Conservation (phyloP, 2,329 filamentous ascomycete species). For the Chaetomium strumarium region DNA sequence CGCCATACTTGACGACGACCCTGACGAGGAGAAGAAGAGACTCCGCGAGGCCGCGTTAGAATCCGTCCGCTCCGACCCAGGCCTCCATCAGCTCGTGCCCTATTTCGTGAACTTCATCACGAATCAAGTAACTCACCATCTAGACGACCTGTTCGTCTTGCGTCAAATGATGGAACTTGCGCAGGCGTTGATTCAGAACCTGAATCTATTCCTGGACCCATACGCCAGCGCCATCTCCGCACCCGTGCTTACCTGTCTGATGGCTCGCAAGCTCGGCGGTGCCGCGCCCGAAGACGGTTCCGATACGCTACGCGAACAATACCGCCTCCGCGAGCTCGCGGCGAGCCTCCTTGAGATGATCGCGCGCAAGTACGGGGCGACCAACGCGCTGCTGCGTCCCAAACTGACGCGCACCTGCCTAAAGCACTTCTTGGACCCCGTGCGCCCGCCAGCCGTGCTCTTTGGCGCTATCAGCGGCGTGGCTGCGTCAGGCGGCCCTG, state of each 20-base stretch:
- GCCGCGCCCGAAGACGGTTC: conserved; percentile 39
- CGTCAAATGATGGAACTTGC: conserved; percentile 90
- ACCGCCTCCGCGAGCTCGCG: conserved; percentile 76
- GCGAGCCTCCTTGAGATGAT: conserved; percentile 77
- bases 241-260: conserved; percentile 83
- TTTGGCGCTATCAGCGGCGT: conserved; percentile 85
- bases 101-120: conserved; percentile 96
- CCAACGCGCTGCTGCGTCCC: conserved; percentile 75
- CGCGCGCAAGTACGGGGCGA: conserved; percentile 71
- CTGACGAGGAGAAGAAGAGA: conserved; percentile 65
- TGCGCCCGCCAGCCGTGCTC: conserved; percentile 74
- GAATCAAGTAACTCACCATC: conserved; percentile 89
- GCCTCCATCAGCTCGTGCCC: conserved; percentile 88
- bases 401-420: conserved; percentile 90
- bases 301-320: conserved; percentile 57
- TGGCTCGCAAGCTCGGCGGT: conserved; percentile 72
- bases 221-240: conserved; percentile 63
- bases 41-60: conserved; percentile 80
- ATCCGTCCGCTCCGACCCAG: conserved; percentile 81
- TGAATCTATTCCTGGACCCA: conserved; percentile 64
- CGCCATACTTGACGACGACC: conserved; percentile 81
- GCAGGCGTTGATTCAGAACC: conserved; percentile 76
- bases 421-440: conserved; percentile 84
- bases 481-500: conserved; percentile 64
- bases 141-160: conserved; percentile 84